These are phyloP conservation scores for Coemansia sp. DNA, from an alignment of 192 early-diverging fungal species.

Conservation along the genomic window DNA sequence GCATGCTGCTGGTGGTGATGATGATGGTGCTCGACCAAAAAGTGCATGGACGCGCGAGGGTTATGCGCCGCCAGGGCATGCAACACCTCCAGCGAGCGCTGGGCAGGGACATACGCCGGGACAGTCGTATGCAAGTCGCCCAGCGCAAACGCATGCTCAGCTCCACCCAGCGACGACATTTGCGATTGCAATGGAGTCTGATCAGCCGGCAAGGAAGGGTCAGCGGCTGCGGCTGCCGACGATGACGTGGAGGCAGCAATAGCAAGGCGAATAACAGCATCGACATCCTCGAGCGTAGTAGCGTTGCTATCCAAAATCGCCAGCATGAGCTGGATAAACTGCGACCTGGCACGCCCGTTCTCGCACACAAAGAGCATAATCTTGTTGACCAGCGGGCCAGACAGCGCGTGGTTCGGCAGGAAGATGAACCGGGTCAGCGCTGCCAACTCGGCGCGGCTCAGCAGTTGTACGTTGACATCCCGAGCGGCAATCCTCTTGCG, in stretches of 20 bases:
- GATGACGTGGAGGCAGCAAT: constrained; percentile 9
- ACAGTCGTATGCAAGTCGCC: constrained; percentile 55
- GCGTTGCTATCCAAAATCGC: constrained; percentile 75
- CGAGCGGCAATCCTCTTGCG: constrained; percentile 49
- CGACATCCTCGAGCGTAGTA: constrained; percentile 39
- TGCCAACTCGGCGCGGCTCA: constrained; percentile 77
- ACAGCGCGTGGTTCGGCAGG: constrained; percentile 76
- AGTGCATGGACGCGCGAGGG: constrained; percentile 66
- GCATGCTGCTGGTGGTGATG: background rate
- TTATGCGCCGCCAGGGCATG: constrained; percentile 78
- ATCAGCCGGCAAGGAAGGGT: constrained; percentile 1
- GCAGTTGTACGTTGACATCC: constrained; percentile 55
- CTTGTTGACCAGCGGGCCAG: constrained; percentile 55
- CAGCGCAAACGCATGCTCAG: constrained; percentile 49
- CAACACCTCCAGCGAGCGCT: constrained; percentile 84
- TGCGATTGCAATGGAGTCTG: constrained; percentile 15
- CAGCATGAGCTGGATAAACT: constrained; percentile 83
- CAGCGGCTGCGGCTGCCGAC: constrained; percentile 10
- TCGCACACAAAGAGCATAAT: constrained; percentile 69
- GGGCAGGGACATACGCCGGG: constrained; percentile 86
- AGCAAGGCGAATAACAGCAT: constrained; percentile 30
- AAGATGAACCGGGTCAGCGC: constrained; percentile 87
- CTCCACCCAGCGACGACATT: constrained; percentile 19
- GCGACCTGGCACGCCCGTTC: constrained; percentile 80
- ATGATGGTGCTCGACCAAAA: constrained; percentile 54